Evolutionary conservation across 2,329 filamentous ascomycete species (phyloP).

Genomic region (Aspergillus calidoustus): DNA sequence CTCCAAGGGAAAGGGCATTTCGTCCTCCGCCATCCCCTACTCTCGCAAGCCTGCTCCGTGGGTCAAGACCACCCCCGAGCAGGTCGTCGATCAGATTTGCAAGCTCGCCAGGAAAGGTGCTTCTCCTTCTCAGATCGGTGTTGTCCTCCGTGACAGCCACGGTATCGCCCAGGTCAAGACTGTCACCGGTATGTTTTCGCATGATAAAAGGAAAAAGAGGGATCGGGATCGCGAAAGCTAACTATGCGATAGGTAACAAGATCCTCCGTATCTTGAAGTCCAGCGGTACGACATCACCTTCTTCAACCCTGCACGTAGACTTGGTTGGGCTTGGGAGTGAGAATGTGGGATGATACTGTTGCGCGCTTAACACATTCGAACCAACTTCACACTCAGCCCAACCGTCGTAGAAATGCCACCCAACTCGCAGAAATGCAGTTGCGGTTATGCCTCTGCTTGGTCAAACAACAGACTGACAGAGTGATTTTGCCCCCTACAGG

Average conservation of each 20-base stretch:
- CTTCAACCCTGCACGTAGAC: slow-evolving; percentile 11
- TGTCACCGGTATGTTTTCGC: slow-evolving; percentile 76
- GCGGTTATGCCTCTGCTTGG: slow-evolving; percentile 79
- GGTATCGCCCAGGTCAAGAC: slow-evolving; percentile 98
- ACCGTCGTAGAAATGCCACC: slow-evolving; percentile 1
- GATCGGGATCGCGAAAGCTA: slow-evolving; percentile 36
- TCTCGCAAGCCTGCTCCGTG: slow-evolving; percentile 89
- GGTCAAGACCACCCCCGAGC: slow-evolving; percentile 98
- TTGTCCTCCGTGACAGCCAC: slow-evolving; percentile 96
- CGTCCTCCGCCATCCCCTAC: slow-evolving; percentile 93
- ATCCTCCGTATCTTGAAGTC: slow-evolving; percentile 99
- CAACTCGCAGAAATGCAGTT: slow-evolving; percentile 13
- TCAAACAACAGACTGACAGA: slow-evolving; percentile 80
- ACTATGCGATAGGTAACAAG: slow-evolving; percentile 80
- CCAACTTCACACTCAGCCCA: neutral
- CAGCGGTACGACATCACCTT: slow-evolving; percentile 71
- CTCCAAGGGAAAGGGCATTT: slow-evolving; percentile 99
- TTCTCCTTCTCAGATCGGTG: slow-evolving; percentile 98
- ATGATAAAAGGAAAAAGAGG: neutral
- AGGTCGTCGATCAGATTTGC: slow-evolving; percentile 98
- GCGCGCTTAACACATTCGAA: neutral
- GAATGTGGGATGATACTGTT: neutral
- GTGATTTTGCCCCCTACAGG: slow-evolving; percentile 78
- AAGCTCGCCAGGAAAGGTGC: slow-evolving; percentile 99
- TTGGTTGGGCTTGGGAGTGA: slow-evolving; percentile 10